Evolutionary conservation across 2,329 filamentous ascomycete genomes (phyloP).

Genomic region (Neurospora crassa): DNA sequence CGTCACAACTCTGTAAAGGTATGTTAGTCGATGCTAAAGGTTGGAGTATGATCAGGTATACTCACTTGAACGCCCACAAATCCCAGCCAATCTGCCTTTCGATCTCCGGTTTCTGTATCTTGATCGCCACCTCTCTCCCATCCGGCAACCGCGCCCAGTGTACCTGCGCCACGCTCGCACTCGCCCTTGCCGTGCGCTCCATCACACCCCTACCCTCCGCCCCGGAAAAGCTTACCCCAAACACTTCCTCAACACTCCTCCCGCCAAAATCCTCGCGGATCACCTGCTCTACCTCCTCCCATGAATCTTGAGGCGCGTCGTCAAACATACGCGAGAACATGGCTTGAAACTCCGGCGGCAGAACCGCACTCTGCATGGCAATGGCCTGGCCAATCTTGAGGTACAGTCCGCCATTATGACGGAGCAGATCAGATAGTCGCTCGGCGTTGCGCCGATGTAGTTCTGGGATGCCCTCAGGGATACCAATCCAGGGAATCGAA

Average conservation of each 20-base stretch:
- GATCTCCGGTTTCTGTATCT: slow-evolving; percentile 95
- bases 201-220: slow-evolving; percentile 58
- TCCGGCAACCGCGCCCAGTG: slow-evolving; percentile 85
- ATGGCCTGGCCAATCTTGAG: slow-evolving; percentile 98
- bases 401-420: slow-evolving; percentile 84
- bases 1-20: slow-evolving; percentile 55
- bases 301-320: slow-evolving; percentile 87
- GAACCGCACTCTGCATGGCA: slow-evolving; percentile 91
- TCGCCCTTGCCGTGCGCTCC: slow-evolving; percentile 55
- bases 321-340: slow-evolving; percentile 98
- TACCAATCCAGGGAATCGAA: slow-evolving; percentile 21
- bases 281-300: slow-evolving; percentile 76
- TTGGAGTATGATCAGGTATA: slow-evolving; percentile 4
- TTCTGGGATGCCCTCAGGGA: slow-evolving; percentile 56
- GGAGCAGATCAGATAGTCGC: slow-evolving; percentile 69
- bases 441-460: slow-evolving; percentile 79
- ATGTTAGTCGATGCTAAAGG: slow-evolving; percentile 4
- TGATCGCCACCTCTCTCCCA: slow-evolving; percentile 86
- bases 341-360: slow-evolving; percentile 88
- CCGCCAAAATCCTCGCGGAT: slow-evolving; percentile 83
- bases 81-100: slow-evolving; percentile 87
- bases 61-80: slow-evolving; percentile 84
- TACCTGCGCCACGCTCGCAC: slow-evolving; percentile 91
- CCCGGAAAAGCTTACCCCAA: slow-evolving; percentile 74
- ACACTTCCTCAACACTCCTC: slow-evolving; percentile 77